Conservation (phyloP, 805 yeast genomes). For the Komagataella phaffii region DNA sequence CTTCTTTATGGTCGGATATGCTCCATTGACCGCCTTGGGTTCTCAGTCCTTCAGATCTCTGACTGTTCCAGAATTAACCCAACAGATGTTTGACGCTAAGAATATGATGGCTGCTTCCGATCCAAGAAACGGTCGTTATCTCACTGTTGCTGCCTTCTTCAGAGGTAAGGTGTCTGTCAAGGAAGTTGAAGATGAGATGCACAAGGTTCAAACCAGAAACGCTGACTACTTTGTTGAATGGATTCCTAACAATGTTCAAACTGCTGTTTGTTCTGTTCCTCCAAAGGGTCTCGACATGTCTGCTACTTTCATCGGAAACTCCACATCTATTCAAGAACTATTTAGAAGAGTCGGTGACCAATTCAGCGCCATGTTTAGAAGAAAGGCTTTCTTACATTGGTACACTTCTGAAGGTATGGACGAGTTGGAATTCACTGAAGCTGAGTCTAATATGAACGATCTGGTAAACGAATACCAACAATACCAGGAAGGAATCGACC, state of each 20-base stretch:
- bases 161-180: constrained; percentile 87
- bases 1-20: constrained; percentile 92
- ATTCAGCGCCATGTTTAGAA: constrained; percentile 83
- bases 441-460: constrained; percentile 84
- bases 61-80: constrained; percentile 84
- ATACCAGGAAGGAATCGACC: constrained; percentile 72
- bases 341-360: constrained; percentile 84
- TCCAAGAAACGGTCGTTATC: constrained; percentile 81
- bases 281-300: constrained; percentile 79
- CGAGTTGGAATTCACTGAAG: constrained; percentile 87
- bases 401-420: constrained; percentile 95
- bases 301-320: constrained; percentile 88
- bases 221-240: constrained; percentile 82
- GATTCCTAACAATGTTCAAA: constrained; percentile 93
- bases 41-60: constrained; percentile 74
- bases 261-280: constrained; percentile 85
- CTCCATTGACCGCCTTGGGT: constrained; percentile 75
- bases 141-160: constrained; percentile 89
- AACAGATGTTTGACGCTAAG: constrained; percentile 83
- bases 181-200: constrained; percentile 93
- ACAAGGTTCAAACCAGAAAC: constrained; percentile 69
- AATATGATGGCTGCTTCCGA: constrained; percentile 96
- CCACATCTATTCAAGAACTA: constrained; percentile 85
- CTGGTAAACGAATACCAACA: constrained; percentile 84
- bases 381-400: constrained; percentile 95